These are phyloP conservation scores for Bidens hawaiensis DNA, from an alignment of 140 eudicot genomes.

Conservation along the genomic window DNA sequence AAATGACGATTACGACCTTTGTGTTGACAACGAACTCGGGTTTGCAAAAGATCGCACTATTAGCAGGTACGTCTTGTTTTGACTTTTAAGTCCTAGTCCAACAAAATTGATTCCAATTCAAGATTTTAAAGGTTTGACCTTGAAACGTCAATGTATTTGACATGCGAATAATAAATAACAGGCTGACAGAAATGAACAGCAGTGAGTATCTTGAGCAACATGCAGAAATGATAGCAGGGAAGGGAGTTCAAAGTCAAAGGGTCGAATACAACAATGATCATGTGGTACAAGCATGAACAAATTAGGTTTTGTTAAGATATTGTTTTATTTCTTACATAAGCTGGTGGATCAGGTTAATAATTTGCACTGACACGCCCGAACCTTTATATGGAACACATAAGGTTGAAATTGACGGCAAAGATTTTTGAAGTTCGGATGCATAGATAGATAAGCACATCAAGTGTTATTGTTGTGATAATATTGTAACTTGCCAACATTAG, in stretches of 20 bases:
- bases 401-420: not conserved
- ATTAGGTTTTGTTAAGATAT: not conserved
- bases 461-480: conserved; percentile 7
- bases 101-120: too few relatives aligned
- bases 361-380: conserved; percentile 3
- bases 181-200: conserved; percentile 92
- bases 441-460: not conserved
- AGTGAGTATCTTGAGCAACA: conserved; percentile 80
- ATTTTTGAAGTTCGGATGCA: not conserved
- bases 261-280: conserved; percentile 20
- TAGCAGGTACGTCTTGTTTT: conserved; percentile 39
- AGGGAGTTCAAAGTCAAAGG: conserved; percentile 9
- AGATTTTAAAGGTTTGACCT: conserved; percentile 7
- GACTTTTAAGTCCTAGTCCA: not conserved
- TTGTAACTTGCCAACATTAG: not conserved
- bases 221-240: conserved; percentile 41
- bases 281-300: conserved; percentile 24
- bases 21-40: conserved; percentile 89
- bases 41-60: conserved; percentile 94
- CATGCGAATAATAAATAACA: conserved; percentile 33
- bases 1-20: conserved; percentile 69
- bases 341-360: conserved; percentile 1
- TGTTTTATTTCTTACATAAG: conserved; percentile 11
- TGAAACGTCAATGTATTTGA: conserved; percentile 2
- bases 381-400: not conserved